Conservation (phyloP, 2,329 filamentous ascomycete species). For the Calonectria leucothoes region DNA sequence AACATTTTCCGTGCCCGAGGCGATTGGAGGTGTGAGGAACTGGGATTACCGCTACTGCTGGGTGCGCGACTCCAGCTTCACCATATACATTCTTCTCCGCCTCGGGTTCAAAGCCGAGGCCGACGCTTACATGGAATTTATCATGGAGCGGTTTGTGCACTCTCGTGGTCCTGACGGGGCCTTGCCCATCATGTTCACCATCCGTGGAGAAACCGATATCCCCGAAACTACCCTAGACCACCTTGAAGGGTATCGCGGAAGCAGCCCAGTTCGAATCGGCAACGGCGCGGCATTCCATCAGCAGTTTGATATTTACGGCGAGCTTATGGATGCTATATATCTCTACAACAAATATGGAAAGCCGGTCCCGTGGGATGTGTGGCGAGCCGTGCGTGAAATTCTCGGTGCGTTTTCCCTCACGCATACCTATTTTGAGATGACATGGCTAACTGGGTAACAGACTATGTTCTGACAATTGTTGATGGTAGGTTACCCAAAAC, state of each 20-base stretch:
- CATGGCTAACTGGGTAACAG: conserved; percentile 42
- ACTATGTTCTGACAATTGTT: conserved; percentile 77
- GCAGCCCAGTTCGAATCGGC: conserved; percentile 79
- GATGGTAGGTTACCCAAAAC: conserved; percentile 53
- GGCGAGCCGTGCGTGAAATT: conserved; percentile 77
- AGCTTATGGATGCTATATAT: conserved; percentile 82
- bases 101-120: conserved; percentile 82
- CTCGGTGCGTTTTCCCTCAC: conserved; percentile 53
- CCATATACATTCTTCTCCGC: conserved; percentile 80
- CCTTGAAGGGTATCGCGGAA: conserved; percentile 78
- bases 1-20: conserved; percentile 82
- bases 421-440: fast-evolving
- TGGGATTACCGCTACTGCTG: conserved; percentile 84
- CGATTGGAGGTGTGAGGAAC: conserved; percentile 74
- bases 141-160: conserved; percentile 75
- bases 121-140: conserved; percentile 83
- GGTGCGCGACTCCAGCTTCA: conserved; percentile 83
- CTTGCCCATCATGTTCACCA: conserved; percentile 85
- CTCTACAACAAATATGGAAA: conserved; percentile 85
- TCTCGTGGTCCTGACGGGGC: conserved; percentile 70
- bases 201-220: conserved; percentile 79
- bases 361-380: conserved; percentile 81
- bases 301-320: conserved; percentile 84
- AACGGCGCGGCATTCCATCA: conserved; percentile 82
- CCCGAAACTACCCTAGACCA: conserved; percentile 77